Evolutionary conservation across 2,329 filamentous ascomycete species (phyloP), one percentile per base, ranked within the genome.

Genomic region (Cladosporium sp.): DNA sequence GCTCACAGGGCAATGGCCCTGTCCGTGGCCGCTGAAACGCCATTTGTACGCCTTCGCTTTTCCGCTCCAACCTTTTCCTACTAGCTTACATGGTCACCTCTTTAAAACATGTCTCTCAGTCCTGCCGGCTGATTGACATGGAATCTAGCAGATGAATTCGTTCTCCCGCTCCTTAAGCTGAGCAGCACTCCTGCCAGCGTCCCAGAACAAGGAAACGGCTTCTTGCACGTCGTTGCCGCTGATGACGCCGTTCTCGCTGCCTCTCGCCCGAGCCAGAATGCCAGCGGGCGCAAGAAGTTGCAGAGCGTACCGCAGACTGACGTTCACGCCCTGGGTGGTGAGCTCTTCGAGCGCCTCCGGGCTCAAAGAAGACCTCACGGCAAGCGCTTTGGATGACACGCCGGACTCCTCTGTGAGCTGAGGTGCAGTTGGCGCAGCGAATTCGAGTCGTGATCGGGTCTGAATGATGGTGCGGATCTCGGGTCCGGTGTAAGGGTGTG

Each of bases 401-500:
- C 49, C 49, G 36, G 53, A 43, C 62, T 72, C 73, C 57, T 75
- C 74, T 25, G 73, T 69, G 1, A 78, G 70, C 21, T 72, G 68
- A 6, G 76, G 76, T 6, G 75, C 72, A 2, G 75, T 76, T 1
- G 75, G 70, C 7, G 72, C 72, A n/a, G 73, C 75, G 66, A 74
- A 77, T 60, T 78, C 76, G 34, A 78, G 72, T 64, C 72, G 73
- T 7, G 92, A 88, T 58, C 95, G 90, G 73, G 96, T 89, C 70
- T 89, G 87, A 73, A 98, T 90, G 78, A 99, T 99, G 67, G 89
- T 88, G 81, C 93, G 93, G 78, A 99, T 96, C 81, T 99, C 95
- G 18, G 92, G 88, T 49, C 89, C 86, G 67, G 89, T 86, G 81
- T 98, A 99, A 13, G 93, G 89, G 72, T 93, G 91, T 21, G 95